Evolutionary conservation across 202 grass and related monocot species (phyloP).

Genomic region (Digitaria exilis): DNA sequence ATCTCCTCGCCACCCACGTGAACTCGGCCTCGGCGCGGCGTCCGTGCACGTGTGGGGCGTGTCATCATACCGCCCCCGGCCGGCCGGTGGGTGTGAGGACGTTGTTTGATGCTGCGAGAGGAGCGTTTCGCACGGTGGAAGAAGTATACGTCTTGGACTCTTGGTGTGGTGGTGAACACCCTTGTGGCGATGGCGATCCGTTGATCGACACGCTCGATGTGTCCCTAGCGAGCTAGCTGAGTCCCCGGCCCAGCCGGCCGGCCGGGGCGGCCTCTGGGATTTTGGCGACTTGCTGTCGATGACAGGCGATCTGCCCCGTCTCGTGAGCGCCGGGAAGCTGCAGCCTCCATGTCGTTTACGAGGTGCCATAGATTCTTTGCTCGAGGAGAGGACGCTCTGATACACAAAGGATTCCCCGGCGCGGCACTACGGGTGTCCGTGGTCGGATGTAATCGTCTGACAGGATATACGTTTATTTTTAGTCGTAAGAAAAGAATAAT

Average conservation of each 20-base stretch:
- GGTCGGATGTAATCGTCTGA: neutral
- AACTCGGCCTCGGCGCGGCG: neutral
- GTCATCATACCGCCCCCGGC: neutral
- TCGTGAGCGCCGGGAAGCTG: slow-evolving; percentile 38
- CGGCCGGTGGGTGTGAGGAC: too few species aligned
- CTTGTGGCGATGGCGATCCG: too few species aligned
- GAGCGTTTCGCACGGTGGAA: too few species aligned
- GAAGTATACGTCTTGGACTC: too few species aligned
- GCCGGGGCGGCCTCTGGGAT: neutral
- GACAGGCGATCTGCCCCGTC: neutral
- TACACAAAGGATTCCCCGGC: neutral
- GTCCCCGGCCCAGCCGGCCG: too few species aligned
- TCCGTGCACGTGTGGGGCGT: neutral
- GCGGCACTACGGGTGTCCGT: neutral
- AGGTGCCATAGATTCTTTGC: slow-evolving; percentile 24
- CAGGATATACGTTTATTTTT: too few species aligned
- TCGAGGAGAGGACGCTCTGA: neutral
- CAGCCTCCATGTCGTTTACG: slow-evolving; percentile 49
- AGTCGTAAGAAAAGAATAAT: too few species aligned
- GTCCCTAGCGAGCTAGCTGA: too few species aligned
- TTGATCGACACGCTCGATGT: too few species aligned
- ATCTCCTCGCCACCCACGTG: neutral
- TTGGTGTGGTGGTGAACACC: too few species aligned
- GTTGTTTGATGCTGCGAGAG: too few species aligned
- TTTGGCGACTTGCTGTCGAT: slow-evolving; percentile 8